Base-by-base conservation (phyloP, 441 rosid species). In the California macrophylla region DNA sequence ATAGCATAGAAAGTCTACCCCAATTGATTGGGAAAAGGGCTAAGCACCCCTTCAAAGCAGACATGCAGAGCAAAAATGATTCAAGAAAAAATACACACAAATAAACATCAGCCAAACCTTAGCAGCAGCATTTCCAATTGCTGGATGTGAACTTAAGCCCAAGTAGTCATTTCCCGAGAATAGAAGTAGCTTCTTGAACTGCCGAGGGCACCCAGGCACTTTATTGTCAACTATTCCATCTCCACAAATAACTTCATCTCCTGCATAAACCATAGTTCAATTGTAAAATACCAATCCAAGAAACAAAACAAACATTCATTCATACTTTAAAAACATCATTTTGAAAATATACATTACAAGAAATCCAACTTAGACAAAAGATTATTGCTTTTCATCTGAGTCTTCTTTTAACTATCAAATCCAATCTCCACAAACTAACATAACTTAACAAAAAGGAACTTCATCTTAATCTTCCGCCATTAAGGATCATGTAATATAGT, bases 161-260 rank as follows among this genome's bases (percentile, higher is more conserved):
- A 93, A 81, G 72, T 93, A 93, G 81, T 93, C 98, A 84, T 91
- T 93, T 64, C 92, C 91, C 74, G 98, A 93, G 82, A 93, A 93
- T 52, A 91, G 71, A 70, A 89, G 85, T 2, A 93, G 83, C 76
- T 84, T 90, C 85, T 84, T 89, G 78, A 77, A 82, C 64, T 78
- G 32, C 63, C 34, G 68, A 21, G 69, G 30, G 60, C 69, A 65
- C 16, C 34, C 58, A 3, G 62, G 77, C 62, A 38, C 66, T 52
- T 52, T 30, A 58, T 65, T 26, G 50, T 76, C 79, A 45, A 4
- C 69, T 21, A 70, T 71, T 58, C 74, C 88, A 71, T 80, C 87
- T 71, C 94, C 98, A 64, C 52, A 50, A 1, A 47, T 47, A 73
- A 74, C 75, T 77, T 91, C 96, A 62, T 88, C 87, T 71, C 94